phyloP scores from a whole-genome alignment of 495 filamentous ascomycete genomes.

The Annulohypoxylon stygium region DNA sequence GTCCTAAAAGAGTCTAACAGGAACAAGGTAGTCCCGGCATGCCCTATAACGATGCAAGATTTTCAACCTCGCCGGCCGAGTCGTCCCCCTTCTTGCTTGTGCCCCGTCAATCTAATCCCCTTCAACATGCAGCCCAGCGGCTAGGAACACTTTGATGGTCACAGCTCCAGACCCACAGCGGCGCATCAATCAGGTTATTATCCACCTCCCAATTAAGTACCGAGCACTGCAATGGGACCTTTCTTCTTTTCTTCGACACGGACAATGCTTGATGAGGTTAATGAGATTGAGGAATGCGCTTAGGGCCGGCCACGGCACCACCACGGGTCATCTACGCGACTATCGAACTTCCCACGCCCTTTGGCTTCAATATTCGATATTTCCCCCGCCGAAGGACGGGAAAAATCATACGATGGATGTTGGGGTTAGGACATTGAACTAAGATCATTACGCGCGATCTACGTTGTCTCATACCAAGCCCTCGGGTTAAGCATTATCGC shows the following conservation, averaged over 20 bases:
- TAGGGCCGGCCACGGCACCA: conserved; percentile 23
- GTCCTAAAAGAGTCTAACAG: not conserved
- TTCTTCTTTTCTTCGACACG: conserved; percentile 19
- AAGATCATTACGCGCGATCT: conserved; percentile 13
- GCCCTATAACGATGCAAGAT: conserved; percentile 20
- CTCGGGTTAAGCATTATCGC: not conserved
- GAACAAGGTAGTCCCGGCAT: conserved; percentile 17
- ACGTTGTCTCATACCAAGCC: conserved; percentile 14
- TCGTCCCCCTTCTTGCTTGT: conserved; percentile 9
- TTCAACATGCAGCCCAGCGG: conserved; percentile 14
- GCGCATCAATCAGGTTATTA: conserved; percentile 39
- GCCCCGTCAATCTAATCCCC: conserved; percentile 12
- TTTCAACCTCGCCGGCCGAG: conserved; percentile 25
- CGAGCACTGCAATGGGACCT: conserved; percentile 32
- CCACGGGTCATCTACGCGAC: conserved; percentile 16
- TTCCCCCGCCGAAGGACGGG: not conserved
- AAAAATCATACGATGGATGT: conserved; percentile 3
- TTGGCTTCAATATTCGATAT: conserved; percentile 14
- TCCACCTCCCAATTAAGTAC: conserved; percentile 31
- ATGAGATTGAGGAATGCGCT: conserved; percentile 3
- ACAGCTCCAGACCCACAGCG: conserved; percentile 17
- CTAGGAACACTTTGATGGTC: conserved; percentile 20
- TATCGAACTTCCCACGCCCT: conserved; percentile 19
- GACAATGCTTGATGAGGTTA: conserved; percentile 31
- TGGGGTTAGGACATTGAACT: not conserved